These are phyloP conservation scores for Trichoderma lentiforme DNA, from an alignment of 2,329 filamentous ascomycete genomes.

Conservation along the genomic window DNA sequence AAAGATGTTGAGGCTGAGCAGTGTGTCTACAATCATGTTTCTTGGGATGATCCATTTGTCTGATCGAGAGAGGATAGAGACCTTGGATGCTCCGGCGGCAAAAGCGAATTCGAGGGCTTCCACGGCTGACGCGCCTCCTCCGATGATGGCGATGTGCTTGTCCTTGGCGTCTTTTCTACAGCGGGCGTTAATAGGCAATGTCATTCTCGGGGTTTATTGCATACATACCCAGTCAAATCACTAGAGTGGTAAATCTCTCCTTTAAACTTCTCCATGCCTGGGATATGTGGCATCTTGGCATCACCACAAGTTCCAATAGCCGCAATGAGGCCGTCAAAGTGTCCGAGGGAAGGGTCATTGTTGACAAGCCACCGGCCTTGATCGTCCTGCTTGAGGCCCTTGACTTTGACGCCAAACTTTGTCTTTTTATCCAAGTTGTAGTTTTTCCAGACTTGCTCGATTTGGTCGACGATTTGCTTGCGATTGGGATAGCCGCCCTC, in stretches of 20 bases:
- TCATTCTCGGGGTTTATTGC: neutral
- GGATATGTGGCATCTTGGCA: conserved; percentile 67
- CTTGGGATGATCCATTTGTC: conserved; percentile 88
- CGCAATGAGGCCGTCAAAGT: conserved; percentile 75
- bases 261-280: conserved; percentile 68
- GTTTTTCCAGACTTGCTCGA: conserved; percentile 68
- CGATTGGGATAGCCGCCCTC: conserved; percentile 72
- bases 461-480: conserved; percentile 70
- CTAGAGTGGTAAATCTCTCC: conserved; percentile 74
- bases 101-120: conserved; percentile 80
- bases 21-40: conserved; percentile 68
- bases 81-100: conserved; percentile 61
- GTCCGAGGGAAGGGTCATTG: conserved; percentile 66
- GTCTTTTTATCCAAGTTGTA: conserved; percentile 71
- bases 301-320: conserved; percentile 80
- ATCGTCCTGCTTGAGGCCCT: conserved; percentile 65
- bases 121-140: conserved; percentile 76
- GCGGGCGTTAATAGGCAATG: conserved; percentile 19
- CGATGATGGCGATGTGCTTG: conserved; percentile 74
- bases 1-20: conserved; percentile 75
- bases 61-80: conserved; percentile 69
- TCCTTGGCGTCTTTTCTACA: conserved; percentile 62
- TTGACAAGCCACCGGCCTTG: conserved; percentile 76
- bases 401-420: conserved; percentile 66
- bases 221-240: conserved; percentile 59